phyloP scores from a whole-genome alignment of 192 early-diverging fungal species.

The Backusella mclennaniae region DNA sequence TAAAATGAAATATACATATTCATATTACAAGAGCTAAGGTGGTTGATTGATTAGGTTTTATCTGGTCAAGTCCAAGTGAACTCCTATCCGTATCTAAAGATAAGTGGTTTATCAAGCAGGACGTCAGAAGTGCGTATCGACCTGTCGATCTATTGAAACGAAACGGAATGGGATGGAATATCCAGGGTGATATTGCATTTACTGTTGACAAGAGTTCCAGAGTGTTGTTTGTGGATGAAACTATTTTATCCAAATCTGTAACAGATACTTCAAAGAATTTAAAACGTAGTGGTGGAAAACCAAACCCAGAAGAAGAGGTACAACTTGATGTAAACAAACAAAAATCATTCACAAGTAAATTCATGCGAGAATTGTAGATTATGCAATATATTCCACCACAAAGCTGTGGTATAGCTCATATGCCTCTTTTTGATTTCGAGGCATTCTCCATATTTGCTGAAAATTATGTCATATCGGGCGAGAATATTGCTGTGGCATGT shows the following conservation, averaged over 20 bases:
- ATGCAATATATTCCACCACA: slow-evolving; percentile 40
- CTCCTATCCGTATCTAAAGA: slow-evolving; percentile 80
- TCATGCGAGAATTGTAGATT: background rate
- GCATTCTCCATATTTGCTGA: slow-evolving; percentile 69
- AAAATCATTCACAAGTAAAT: background rate
- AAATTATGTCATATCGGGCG: slow-evolving; percentile 51
- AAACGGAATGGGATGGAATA: slow-evolving; percentile 60
- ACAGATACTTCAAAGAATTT: background rate
- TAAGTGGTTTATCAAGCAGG: slow-evolving; percentile 63
- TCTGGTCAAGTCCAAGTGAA: slow-evolving; percentile 60
- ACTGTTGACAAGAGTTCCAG: slow-evolving; percentile 47
- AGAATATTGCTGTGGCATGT: slow-evolving; percentile 54
- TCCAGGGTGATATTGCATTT: slow-evolving; percentile 65
- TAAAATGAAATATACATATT: slow-evolving; percentile 15
- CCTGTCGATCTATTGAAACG: slow-evolving; percentile 49
- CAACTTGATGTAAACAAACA: background rate
- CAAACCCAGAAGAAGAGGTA: slow-evolving; percentile 13
- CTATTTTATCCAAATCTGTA: slow-evolving; percentile 14
- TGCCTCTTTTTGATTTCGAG: slow-evolving; percentile 60
- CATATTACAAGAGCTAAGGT: background rate
- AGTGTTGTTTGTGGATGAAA: slow-evolving; percentile 36
- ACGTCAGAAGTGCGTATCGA: slow-evolving; percentile 47
- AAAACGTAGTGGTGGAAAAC: slow-evolving; percentile 1
- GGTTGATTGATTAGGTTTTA: slow-evolving; percentile 46
- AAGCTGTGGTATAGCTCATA: slow-evolving; percentile 39